Evolutionary conservation across 1,284 basidiomycete genomes (phyloP).

Genomic region (Sanguinoderma infundibulare): DNA sequence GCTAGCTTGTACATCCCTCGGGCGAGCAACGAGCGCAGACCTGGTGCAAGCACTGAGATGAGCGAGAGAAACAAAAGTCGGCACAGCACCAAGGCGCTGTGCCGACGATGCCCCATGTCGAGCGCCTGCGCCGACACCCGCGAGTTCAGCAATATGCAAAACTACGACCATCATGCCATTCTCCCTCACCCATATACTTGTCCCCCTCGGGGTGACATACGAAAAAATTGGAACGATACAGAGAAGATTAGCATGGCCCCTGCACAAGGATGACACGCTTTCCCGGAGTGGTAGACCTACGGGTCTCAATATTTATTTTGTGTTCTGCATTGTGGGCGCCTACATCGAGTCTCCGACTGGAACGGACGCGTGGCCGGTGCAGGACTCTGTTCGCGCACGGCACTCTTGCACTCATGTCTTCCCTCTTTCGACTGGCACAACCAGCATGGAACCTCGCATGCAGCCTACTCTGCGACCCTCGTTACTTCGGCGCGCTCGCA

Average conservation of each 20-base stretch:
- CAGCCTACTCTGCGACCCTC: conserved; percentile 57
- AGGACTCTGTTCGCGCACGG: no score
- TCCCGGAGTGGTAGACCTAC: conserved; percentile 28
- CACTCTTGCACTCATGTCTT: conserved; percentile 11
- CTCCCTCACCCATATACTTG: background rate
- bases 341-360: background rate
- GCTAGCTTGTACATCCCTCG: background rate
- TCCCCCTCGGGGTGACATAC: conserved; percentile 27
- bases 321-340: no score
- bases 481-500: conserved; percentile 71
- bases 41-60: background rate
- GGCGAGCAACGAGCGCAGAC: background rate
- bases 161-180: background rate
- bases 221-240: conserved; percentile 28
- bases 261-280: conserved; percentile 28
- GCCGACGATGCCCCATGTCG: background rate
- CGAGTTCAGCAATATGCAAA: conserved; percentile 7
- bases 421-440: background rate
- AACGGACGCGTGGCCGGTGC: no score
- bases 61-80: background rate
- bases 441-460: conserved; percentile 12
- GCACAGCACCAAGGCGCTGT: background rate
- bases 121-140: conserved; percentile 9
- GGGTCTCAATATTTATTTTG: conserved; percentile 28
- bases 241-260: conserved; percentile 28